Evolutionary conservation across 345 rosid species (phyloP).

Genomic region (Linum usitatissimum): DNA sequence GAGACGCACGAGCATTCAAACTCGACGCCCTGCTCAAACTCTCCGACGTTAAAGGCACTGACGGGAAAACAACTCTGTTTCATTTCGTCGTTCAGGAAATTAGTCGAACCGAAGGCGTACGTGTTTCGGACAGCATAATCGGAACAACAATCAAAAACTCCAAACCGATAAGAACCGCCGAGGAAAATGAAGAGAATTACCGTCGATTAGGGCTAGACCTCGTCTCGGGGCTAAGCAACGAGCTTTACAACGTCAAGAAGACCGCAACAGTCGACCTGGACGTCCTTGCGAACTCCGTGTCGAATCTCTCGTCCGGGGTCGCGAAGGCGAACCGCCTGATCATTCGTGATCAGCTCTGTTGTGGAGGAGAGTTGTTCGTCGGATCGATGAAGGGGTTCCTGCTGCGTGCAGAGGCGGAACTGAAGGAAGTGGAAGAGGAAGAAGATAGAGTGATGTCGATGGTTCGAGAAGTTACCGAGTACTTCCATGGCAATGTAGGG

Average conservation of each 20-base stretch:
- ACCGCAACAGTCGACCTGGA: conserved; percentile 84
- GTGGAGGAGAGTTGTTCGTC: conserved; percentile 29
- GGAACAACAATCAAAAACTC: conserved; percentile 63
- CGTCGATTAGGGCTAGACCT: conserved; percentile 88
- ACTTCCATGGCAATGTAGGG: conserved; percentile 82
- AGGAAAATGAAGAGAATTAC: conserved; percentile 82
- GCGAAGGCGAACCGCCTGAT: conserved; percentile 37
- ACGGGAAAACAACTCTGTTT: conserved; percentile 76
- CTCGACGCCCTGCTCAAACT: conserved; percentile 88
- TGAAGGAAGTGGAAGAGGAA: conserved; percentile 56
- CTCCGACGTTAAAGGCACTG: conserved; percentile 87
- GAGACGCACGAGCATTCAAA: conserved; percentile 93
- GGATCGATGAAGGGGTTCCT: conserved; percentile 50
- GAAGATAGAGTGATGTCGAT: conserved; percentile 57
- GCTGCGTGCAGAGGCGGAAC: conserved; percentile 43
- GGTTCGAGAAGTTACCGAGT: conserved; percentile 75
- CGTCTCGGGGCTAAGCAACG: conserved; percentile 67
- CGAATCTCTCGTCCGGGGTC: conserved; percentile 59
- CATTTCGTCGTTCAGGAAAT: conserved; percentile 96
- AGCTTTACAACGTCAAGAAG: conserved; percentile 82
- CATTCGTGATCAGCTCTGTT: conserved; percentile 22
- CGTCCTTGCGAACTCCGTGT: conserved; percentile 75
- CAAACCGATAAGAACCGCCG: conserved; percentile 34
- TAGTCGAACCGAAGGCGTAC: conserved; percentile 71
- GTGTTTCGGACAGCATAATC: conserved; percentile 84